Base-by-base conservation (phyloP, 2,329 filamentous ascomycete species). In the Pseudodiploospora longispora region DNA sequence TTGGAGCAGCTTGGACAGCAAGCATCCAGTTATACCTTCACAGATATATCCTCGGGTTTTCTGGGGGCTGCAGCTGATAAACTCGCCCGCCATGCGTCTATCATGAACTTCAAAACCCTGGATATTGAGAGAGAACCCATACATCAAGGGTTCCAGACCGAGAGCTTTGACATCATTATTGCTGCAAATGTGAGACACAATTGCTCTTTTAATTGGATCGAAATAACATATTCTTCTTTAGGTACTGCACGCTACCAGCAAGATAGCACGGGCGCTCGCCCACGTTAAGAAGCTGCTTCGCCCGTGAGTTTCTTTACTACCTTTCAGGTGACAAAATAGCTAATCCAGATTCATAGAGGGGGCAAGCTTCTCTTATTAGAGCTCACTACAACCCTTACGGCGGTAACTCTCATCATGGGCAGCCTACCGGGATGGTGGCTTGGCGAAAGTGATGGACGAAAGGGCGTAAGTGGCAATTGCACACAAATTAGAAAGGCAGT, bases 271-370 rank as follows among this genome's bases (percentile, higher is more conserved):
- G 39, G 57, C 50, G 27, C 46, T 59, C 12, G 5, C 30, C 2
- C 62, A 70, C 41, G 50, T 58, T 0, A 60, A 67, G 1, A 48
- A 48, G 0, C 50, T 73, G 0, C 52, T 73, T 0, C 67, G 63
- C 27, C 66, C 72, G 0, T 69, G 66, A 2, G 73, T 0, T 64
- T 67, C 33, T 54, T 78, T 0, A 33, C 75, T 1, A 38, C 74
- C 0, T 46, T 67, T 5, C 72, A 77, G 47, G 49, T 67, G 2
- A 59, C 55, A 1, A 36, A 46, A n/a, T n/a, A n/a, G n/a, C n/a
- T n/a, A n/a, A n/a, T n/a, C n/a, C n/a, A n/a, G n/a, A n/a, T n/a
- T n/a, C n/a, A n/a, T n/a, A n/a, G n/a, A 6, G 39, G 32, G 5
- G 50, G 48, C 6, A 45, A 49, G 6, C 27, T 52, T 6, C 30